Conservation (phyloP, 805 yeast species). For the Yamadazyma scolyti region DNA sequence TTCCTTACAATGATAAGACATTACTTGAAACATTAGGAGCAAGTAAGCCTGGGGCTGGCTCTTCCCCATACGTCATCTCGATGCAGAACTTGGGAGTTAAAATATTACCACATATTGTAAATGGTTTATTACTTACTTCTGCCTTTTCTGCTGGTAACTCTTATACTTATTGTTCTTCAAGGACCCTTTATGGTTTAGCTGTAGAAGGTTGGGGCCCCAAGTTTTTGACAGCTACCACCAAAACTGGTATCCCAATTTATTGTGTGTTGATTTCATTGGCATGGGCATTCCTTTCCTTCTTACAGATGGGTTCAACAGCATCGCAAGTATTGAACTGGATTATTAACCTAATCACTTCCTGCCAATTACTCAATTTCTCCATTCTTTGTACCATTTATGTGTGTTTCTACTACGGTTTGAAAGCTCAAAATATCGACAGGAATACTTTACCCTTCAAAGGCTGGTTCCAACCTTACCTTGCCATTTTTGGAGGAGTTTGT, state of each 20-base stretch:
- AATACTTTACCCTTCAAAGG: constrained; percentile 30
- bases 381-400: constrained; percentile 49
- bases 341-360: constrained; percentile 28
- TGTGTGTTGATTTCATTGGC: constrained; percentile 38
- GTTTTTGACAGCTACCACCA: constrained; percentile 40
- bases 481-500: constrained; percentile 24
- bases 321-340: constrained; percentile 31
- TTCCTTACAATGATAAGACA: constrained; percentile 64
- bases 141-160: constrained; percentile 50
- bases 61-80: constrained; percentile 49
- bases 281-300: constrained; percentile 63
- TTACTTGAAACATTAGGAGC: constrained; percentile 57
- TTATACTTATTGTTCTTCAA: constrained; percentile 45
- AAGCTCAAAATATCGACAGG: constrained; percentile 34
- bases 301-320: constrained; percentile 46
- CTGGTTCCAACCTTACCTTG: constrained; percentile 36
- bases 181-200: constrained; percentile 46
- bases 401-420: constrained; percentile 47
- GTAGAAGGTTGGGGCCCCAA: constrained; percentile 45
- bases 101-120: constrained; percentile 44
- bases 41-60: constrained; percentile 61
- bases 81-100: constrained; percentile 44
- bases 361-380: constrained; percentile 26
- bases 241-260: constrained; percentile 45
- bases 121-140: constrained; percentile 38